Base-by-base conservation (phyloP, 352 stramenopile genomes). In the Phytophthora hybrid region DNA sequence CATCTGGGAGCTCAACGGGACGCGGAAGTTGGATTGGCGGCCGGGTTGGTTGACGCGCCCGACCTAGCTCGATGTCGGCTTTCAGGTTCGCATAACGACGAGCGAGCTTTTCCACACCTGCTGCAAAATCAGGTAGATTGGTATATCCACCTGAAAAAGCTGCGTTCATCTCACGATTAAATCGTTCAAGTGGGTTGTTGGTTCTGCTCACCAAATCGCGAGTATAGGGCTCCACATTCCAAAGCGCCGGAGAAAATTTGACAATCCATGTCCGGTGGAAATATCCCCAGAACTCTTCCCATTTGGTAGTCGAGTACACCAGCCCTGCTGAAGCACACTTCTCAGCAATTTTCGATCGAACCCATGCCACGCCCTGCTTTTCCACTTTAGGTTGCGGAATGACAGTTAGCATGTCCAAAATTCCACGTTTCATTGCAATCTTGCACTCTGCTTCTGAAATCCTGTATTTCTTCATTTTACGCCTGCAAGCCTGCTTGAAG, bases 161-260 rank as follows among this genome's bases (percentile, higher is more conserved):
- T 26, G 23, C 23, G 23, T 26, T 26, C 23, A 26, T 26, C 23
- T 74, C 62, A 0, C 61, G 41, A 47, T 81, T 81, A 14, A 78
- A 78, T 14, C 63, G 52, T 31, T 78, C 63, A 1, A 76, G 41
- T 3, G 66, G 26, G 32, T 81, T 81, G 63, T 78, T 61, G 1
- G 57, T 72, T 14, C 56, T n/a, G 14, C 56, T 41, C 49, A 18
- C 60, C 23, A 18, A 21, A 4, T 13, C 9, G 14, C 18, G 16
- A n/a, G 57, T 44, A n/a, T 34, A 53, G 1, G 57, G 57, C 8
- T 72, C 8, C 1, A 62, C 13, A 63, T 66, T 66, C 57, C 57
- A 66, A 5, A 72, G 19, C 14, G 4, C 8, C 5, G 57, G 57
- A 3, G 21, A 57, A 31, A 49, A 66, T 18, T 29, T 46, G 2